Evolutionary conservation across 2,329 filamentous ascomycete species (phyloP), one percentile per base, ranked within the genome.

Genomic region (Phaeophleospora eucalypticola): DNA sequence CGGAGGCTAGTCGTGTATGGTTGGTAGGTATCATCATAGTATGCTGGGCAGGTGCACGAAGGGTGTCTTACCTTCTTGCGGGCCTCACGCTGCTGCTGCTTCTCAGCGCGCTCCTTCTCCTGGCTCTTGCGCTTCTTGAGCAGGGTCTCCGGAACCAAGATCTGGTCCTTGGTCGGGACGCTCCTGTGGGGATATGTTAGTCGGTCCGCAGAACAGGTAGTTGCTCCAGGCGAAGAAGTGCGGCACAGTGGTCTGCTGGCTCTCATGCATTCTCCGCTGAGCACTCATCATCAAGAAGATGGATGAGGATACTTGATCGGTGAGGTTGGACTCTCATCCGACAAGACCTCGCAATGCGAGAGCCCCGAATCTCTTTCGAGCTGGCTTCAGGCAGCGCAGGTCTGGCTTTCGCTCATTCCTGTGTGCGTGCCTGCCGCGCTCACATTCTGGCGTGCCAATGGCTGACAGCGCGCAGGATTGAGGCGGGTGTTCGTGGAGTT

Each of bases 41-140:
- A 64, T 55, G 50, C 40, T 51, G 46, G 51, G 51, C 49, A 37
- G 39, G 47, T 47, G 51, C 51, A 43, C 32, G 36, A 43, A 43
- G 43, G 52, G 51, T 34, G 44, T 82, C 88, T 73, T 73, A 97
- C 93, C 80, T 84, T 87, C 81, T 95, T 87, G 76, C 89, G 81
- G 61, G 86, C 81, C 51, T 65, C 62, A 41, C 62, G 62, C 52
- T 62, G 50, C 53, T 60, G 56, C 63, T 80, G 75, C 72, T 84
- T 86, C 77, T 91, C 87, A 74, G 93, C 90, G 74, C 90, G 87
- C 73, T 90, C 89, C 84, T 96, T 95, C 84, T 98, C 93, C 80
- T 96, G 91, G 75, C 83, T 89, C 89, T 98, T 98, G 81, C 93
- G 88, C 89, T 98, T 98, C 87, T 98, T 98, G 75, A 98, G 84